Conservation (phyloP, 116 monocot species). For the Papilionanthe hybrid region DNA sequence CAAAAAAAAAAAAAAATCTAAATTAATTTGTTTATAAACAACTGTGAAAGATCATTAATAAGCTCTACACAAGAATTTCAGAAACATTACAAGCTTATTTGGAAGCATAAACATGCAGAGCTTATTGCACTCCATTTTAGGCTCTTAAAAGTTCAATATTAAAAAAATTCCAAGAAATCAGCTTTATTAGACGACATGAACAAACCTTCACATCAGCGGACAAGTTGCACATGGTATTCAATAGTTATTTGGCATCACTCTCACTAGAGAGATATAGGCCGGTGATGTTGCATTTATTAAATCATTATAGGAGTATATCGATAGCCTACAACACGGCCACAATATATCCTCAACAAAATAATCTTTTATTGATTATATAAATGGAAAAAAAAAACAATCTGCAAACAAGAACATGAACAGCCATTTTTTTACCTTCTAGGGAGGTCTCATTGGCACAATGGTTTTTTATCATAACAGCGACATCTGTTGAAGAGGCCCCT, state of each 20-base stretch:
- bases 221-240: neutral
- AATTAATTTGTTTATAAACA: neutral
- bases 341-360: neutral
- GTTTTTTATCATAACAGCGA: slow-evolving; percentile 66
- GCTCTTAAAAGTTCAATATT: neutral
- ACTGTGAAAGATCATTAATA: neutral
- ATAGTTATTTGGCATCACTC: neutral
- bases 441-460: slow-evolving; percentile 59
- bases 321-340: neutral
- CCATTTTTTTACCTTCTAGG: slow-evolving; percentile 43
- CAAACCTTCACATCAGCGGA: neutral
- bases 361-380: neutral
- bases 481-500: slow-evolving; percentile 57
- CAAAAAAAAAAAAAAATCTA: neutral
- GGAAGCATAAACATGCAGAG: neutral
- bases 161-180: neutral
- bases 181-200: neutral
- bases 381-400: neutral
- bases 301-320: neutral
- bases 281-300: neutral
- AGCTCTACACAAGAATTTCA: neutral
- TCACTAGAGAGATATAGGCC: neutral
- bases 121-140: neutral
- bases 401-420: neutral
- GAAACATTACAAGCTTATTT: neutral